Percentiles rank a stretch among this genome's conserved stretches.
These are phyloP conservation scores for Macrolepiota dolichaula DNA, from an alignment of 768 basidiomycete genomes.

Conservation along the genomic window DNA sequence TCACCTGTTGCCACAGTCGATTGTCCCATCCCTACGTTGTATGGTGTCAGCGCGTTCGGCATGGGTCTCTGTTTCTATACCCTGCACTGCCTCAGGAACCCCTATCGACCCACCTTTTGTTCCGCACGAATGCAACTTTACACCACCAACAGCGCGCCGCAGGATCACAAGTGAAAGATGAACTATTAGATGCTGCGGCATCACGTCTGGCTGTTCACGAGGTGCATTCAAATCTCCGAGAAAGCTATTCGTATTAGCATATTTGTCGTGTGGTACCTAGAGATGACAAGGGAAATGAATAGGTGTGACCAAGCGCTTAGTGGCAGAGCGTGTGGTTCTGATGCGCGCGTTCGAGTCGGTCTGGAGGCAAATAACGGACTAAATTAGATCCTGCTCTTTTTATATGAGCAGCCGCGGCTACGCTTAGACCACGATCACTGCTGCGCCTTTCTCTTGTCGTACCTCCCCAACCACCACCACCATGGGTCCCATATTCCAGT, in stretches of 20 bases:
- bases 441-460: background rate
- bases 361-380: background rate
- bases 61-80: background rate
- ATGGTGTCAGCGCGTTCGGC: background rate
- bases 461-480: background rate
- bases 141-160: background rate
- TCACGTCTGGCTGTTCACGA: too few species aligned
- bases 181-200: too few species aligned
- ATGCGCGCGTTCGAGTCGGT: background rate
- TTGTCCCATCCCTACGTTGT: background rate
- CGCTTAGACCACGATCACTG: background rate
- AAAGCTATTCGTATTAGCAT: too few species aligned
- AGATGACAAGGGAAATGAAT: background rate
- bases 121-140: background rate
- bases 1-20: background rate
- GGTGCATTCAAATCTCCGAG: too few species aligned
- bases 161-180: background rate
- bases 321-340: background rate
- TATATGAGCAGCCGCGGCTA: background rate
- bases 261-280: too few species aligned
- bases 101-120: background rate
- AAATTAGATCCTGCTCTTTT: background rate
- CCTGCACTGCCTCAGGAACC: background rate
- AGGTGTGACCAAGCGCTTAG: background rate
- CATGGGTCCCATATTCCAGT: constrained; percentile 3